These are phyloP conservation scores for Phylloporus sp. DNA, from an alignment of 768 basidiomycete species.

Conservation along the genomic window DNA sequence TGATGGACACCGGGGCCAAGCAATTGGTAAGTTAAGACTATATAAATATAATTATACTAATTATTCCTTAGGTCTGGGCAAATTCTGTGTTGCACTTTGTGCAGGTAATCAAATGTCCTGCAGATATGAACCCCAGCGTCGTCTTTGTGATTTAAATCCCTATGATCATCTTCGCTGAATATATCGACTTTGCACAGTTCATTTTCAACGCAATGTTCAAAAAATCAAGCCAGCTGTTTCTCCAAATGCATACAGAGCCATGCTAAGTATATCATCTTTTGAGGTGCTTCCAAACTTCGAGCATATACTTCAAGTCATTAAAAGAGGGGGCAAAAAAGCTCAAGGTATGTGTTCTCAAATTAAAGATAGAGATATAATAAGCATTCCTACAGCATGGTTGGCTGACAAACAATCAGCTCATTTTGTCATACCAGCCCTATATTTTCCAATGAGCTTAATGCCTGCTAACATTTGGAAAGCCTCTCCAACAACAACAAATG, in stretches of 20 bases:
- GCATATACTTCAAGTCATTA: background rate
- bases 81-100: background rate
- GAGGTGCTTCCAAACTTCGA: constrained; percentile 1
- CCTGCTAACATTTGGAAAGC: background rate
- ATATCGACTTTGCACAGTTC: background rate
- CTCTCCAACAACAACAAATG: constrained; percentile 8
- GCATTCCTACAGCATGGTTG: constrained; percentile 2
- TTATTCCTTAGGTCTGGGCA: background rate
- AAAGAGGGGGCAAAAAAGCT: background rate
- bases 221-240: background rate
- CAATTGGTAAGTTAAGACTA: background rate
- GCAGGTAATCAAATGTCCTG: background rate
- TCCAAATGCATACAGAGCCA: background rate
- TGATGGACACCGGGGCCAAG: constrained; percentile 2
- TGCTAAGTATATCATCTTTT: constrained; percentile 3
- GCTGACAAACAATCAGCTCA: background rate
- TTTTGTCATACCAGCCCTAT: constrained; percentile 3
- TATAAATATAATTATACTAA: background rate
- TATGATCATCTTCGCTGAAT: background rate
- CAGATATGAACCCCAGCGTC: background rate
- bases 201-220: background rate
- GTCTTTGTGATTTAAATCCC: background rate
- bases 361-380: background rate
- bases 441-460: constrained; percentile 3
- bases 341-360: background rate